Conservation (phyloP, 2,329 filamentous ascomycete genomes). For the Fusarium multiceps region DNA sequence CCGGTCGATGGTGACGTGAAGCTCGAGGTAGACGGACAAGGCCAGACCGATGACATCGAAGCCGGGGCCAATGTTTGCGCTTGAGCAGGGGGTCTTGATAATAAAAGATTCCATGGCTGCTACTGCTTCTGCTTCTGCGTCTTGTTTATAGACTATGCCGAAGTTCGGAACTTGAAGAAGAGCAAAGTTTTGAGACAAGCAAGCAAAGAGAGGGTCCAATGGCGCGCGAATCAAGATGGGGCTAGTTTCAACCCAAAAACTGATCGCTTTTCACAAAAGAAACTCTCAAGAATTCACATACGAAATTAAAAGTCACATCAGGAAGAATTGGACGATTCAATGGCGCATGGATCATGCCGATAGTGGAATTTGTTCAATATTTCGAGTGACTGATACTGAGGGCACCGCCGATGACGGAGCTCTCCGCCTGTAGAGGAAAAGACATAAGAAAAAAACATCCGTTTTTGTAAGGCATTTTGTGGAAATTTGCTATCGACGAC, state of each 20-base stretch:
- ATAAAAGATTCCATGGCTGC: conserved; percentile 69
- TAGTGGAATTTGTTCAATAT: conserved; percentile 18
- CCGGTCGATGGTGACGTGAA: conserved; percentile 81
- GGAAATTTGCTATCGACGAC: conserved; percentile 17
- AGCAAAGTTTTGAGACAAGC: conserved; percentile 22
- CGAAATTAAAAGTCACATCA: neutral
- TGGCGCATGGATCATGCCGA: conserved; percentile 4
- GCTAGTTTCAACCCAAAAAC: conserved; percentile 23
- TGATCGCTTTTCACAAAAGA: conserved; percentile 2
- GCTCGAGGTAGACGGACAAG: conserved; percentile 91
- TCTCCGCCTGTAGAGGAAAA: neutral
- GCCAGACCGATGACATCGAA: conserved; percentile 98
- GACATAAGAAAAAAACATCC: conserved; percentile 1
- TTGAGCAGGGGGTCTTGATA: conserved; percentile 90
- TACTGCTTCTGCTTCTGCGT: conserved; percentile 33
- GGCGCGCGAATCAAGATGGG: conserved; percentile 31
- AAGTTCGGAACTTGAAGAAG: conserved; percentile 8
- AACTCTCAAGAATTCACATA: conserved; percentile 6
- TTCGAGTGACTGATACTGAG: conserved; percentile 7
- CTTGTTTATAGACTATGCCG: conserved; percentile 27
- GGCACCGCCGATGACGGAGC: conserved; percentile 38
- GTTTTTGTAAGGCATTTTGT: conserved; percentile 10
- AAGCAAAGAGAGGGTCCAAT: conserved; percentile 28
- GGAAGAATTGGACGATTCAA: conserved; percentile 5
- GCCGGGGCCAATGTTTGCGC: conserved; percentile 95